phyloP scores from a whole-genome alignment of 1,284 basidiomycete genomes.

The Coniferiporia weirii region DNA sequence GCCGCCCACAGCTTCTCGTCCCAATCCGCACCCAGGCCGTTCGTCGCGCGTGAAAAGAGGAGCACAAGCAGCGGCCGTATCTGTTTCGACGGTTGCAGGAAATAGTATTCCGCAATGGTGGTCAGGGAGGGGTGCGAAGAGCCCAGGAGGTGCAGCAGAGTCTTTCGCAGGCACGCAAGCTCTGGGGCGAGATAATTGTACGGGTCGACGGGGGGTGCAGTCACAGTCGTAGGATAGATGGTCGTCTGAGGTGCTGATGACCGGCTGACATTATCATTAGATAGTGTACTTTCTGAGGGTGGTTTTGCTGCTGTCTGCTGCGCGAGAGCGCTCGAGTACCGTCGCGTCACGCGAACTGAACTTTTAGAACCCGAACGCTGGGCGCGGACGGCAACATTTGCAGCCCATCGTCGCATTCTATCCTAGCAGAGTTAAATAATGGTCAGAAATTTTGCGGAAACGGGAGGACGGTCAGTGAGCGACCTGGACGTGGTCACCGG shows the following conservation, averaged over 20 bases:
- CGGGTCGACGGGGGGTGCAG: conserved; percentile 43
- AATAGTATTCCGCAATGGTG: conserved; percentile 91
- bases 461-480: neutral
- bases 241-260: neutral
- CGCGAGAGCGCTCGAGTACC: conserved; percentile 13
- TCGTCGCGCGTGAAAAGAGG: conserved; percentile 88
- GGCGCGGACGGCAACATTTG: conserved; percentile 6
- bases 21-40: conserved; percentile 62
- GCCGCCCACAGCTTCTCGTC: conserved; percentile 43
- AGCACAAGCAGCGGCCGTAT: conserved; percentile 88
- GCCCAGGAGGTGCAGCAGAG: conserved; percentile 78
- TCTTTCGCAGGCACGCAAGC: conserved; percentile 69
- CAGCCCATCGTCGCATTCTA: conserved; percentile 16
- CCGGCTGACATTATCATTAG: neutral
- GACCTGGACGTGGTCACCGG: neutral
- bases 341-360: conserved; percentile 16
- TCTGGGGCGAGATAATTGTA: conserved; percentile 68
- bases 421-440: neutral
- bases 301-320: neutral
- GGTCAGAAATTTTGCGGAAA: neutral
- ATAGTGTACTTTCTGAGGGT: neutral
- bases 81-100: conserved; percentile 85
- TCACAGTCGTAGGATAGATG: neutral
- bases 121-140: conserved; percentile 85
- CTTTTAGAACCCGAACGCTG: neutral